Percentiles rank a stretch among this genome's conserved stretches.
These are phyloP conservation scores for Hyphopichia wangnamkhiaoensis DNA, from an alignment of 1,139 yeast genomes.

Conservation along the genomic window DNA sequence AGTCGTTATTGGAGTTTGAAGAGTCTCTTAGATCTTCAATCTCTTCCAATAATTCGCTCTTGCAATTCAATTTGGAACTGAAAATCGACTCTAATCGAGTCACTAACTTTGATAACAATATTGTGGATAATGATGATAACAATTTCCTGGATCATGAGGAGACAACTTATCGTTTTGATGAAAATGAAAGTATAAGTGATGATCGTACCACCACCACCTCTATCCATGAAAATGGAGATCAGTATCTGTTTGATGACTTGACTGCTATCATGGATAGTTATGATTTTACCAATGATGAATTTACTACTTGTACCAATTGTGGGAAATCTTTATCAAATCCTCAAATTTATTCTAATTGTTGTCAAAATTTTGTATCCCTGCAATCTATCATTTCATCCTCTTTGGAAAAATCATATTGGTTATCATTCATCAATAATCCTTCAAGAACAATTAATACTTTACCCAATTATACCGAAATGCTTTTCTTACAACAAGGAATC, in stretches of 20 bases:
- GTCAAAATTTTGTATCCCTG: conserved; percentile 9
- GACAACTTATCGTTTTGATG: too few species aligned
- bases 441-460: conserved; percentile 46
- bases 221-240: not conserved
- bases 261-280: conserved; percentile 19
- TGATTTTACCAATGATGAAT: conserved; percentile 32
- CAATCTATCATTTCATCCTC: conserved; percentile 21
- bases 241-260: conserved; percentile 5
- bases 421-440: conserved; percentile 45
- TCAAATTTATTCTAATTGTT: conserved; percentile 12
- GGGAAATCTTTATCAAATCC: conserved; percentile 20
- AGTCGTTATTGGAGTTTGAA: conserved; percentile 44
- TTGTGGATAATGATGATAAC: conserved; percentile 9
- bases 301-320: conserved; percentile 36
- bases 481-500: conserved; percentile 42
- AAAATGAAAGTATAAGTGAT: conserved; percentile 2
- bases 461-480: conserved; percentile 48
- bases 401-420: conserved; percentile 47
- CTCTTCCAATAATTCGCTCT: conserved; percentile 21
- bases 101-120: conserved; percentile 15
- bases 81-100: conserved; percentile 28
- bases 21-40: conserved; percentile 34
- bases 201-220: not conserved
- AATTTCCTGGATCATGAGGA: conserved; percentile 11
- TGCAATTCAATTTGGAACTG: conserved; percentile 31